A percentile compares a stretch with the other conserved stretches of the same genome.
phyloP scores from a whole-genome alignment of 441 rosid genomes.

The Jatropha multifida region DNA sequence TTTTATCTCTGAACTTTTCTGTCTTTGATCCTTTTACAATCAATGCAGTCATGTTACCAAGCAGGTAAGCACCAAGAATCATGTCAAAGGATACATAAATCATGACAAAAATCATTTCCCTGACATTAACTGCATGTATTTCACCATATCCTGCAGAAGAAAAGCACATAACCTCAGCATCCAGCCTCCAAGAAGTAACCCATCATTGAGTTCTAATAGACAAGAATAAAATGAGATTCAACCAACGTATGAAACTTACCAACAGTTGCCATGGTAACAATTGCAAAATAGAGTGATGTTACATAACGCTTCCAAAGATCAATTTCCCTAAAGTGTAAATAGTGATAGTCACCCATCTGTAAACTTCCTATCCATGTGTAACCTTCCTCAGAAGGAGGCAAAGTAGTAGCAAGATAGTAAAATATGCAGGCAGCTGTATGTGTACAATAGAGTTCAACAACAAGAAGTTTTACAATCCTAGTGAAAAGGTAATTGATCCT shows the following conservation, averaged over 20 bases:
- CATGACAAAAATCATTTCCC: slow-evolving; percentile 96
- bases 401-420: slow-evolving; percentile 84
- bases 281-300: slow-evolving; percentile 83
- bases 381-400: slow-evolving; percentile 68
- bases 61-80: slow-evolving; percentile 90
- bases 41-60: slow-evolving; percentile 94
- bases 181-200: neutral
- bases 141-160: slow-evolving; percentile 83
- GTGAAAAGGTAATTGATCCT: slow-evolving; percentile 80
- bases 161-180: neutral
- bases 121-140: slow-evolving; percentile 82
- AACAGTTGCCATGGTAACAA: slow-evolving; percentile 94
- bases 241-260: slow-evolving; percentile 47
- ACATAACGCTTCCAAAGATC: slow-evolving; percentile 77
- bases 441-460: slow-evolving; percentile 81
- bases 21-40: slow-evolving; percentile 95
- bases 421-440: slow-evolving; percentile 94
- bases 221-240: neutral
- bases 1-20: slow-evolving; percentile 77
- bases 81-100: slow-evolving; percentile 85
- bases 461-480: slow-evolving; percentile 74
- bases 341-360: slow-evolving; percentile 73
- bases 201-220: neutral
- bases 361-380: slow-evolving; percentile 97
- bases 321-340: slow-evolving; percentile 66